Percentiles rank a stretch among this genome's conserved stretches.
Conservation (phyloP, 2,329 filamentous ascomycete genomes). For the Diaporthe sp. region DNA sequence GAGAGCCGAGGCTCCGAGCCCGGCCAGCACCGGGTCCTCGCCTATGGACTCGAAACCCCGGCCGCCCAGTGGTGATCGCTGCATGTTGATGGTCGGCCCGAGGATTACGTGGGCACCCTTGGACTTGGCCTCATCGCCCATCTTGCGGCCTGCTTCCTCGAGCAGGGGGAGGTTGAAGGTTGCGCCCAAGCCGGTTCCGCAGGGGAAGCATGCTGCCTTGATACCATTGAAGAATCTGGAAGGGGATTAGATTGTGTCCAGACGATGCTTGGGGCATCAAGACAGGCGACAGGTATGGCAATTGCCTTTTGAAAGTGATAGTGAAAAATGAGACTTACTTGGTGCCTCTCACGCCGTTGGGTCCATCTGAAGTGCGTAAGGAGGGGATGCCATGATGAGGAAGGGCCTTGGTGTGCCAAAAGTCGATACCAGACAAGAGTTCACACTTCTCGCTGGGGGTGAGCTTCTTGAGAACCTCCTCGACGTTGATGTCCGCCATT, state of each 20-base stretch:
- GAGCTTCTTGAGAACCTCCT: conserved; percentile 67
- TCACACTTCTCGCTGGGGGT: conserved; percentile 66
- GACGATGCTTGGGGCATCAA: background rate
- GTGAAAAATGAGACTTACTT: conserved; percentile 49
- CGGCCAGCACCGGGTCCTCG: conserved; percentile 70
- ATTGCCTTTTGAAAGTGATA: background rate
- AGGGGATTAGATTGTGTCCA: background rate
- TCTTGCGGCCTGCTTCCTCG: conserved; percentile 62
- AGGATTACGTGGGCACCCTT: conserved; percentile 72
- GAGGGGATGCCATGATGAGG: conserved; percentile 73
- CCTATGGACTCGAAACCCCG: conserved; percentile 72
- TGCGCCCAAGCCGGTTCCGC: conserved; percentile 69
- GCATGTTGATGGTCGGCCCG: conserved; percentile 75
- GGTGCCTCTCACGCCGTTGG: conserved; percentile 77
- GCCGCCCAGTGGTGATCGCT: conserved; percentile 70
- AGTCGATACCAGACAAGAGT: conserved; percentile 71
- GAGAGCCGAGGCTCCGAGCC: conserved; percentile 66
- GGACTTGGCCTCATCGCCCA: conserved; percentile 66
- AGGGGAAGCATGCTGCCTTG: conserved; percentile 72
- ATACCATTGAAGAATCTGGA: conserved; percentile 72
- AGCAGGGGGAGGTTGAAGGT: conserved; percentile 70
- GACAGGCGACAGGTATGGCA: background rate
- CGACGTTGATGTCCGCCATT: conserved; percentile 68
- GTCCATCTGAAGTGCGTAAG: conserved; percentile 76
- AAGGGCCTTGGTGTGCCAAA: conserved; percentile 77